These are phyloP conservation scores for Suillus luteus DNA, from an alignment of 768 basidiomycete species.

Conservation along the genomic window DNA sequence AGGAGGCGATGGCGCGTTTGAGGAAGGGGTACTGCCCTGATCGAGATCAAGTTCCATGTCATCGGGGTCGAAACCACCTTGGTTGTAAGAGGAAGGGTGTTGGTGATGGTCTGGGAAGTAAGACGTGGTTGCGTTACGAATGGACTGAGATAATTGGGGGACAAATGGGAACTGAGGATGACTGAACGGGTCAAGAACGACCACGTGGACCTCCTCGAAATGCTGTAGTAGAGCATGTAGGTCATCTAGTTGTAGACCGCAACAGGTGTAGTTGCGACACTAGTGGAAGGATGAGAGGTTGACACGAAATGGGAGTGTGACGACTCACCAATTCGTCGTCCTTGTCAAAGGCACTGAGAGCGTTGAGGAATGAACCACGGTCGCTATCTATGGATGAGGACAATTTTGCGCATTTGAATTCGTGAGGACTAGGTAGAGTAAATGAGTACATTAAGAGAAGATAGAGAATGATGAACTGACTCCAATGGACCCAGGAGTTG, in stretches of 20 bases:
- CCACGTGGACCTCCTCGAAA: slow-evolving; percentile 88
- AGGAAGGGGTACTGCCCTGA: slow-evolving; percentile 55
- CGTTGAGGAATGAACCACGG: slow-evolving; percentile 61
- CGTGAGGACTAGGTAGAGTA: slow-evolving; percentile 37
- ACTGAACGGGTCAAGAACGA: slow-evolving; percentile 55
- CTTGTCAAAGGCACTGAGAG: slow-evolving; percentile 63
- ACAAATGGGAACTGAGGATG: slow-evolving; percentile 31
- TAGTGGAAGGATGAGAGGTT: slow-evolving; percentile 25
- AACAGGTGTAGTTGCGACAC: slow-evolving; percentile 91
- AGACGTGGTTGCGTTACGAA: slow-evolving; percentile 34
- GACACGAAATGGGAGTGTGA: neutral
- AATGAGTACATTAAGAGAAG: slow-evolving; percentile 7
- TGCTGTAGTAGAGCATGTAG: slow-evolving; percentile 87
- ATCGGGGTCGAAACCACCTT: slow-evolving; percentile 62
- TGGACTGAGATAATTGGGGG: slow-evolving; percentile 32
- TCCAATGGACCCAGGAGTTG: slow-evolving; percentile 64
- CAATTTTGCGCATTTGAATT: slow-evolving; percentile 48
- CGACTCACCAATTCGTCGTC: slow-evolving; percentile 74
- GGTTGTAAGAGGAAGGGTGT: slow-evolving; percentile 33
- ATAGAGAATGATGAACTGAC: slow-evolving; percentile 42
- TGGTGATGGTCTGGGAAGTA: slow-evolving; percentile 29
- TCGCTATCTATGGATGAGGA: slow-evolving; percentile 63
- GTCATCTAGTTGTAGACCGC: slow-evolving; percentile 75
- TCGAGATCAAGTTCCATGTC: slow-evolving; percentile 83
- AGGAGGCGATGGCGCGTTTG: slow-evolving; percentile 39